Base-by-base conservation (phyloP, 176 grass and related monocot genomes). In the Oryza rufipogon region DNA sequence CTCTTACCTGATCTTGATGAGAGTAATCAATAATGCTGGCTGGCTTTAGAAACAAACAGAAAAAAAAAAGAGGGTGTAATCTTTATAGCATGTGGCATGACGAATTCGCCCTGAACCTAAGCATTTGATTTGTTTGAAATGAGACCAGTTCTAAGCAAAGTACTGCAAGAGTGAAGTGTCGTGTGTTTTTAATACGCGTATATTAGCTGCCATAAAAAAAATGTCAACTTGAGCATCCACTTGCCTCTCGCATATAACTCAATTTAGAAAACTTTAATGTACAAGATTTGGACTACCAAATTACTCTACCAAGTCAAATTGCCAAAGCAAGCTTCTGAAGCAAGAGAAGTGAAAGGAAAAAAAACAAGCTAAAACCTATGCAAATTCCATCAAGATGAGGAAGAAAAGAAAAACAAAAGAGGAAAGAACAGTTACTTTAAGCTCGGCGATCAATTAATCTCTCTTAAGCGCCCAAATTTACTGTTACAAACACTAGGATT, bases 401-500 rank as follows among this genome's bases (percentile, higher is more conserved):
- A 45, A 56, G 0, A 1, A 4, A 11, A 2, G 11, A 44, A 25
- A 32, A 41, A 8, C 2, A 26, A 28, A 3, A 7, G 67, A 7
- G 67, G 22, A 25, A 48, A 60, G 44, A 87, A 66, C 42, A 45
- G 51, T 87, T 38, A 38, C 36, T 38, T 87, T 65, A 2, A 25
- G 56, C 44, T 36, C 33, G 81, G 76, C 79, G 65, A 87, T 84
- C 85, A 87, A 91, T 91, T 91, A 84, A 87, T 80, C 89, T 66
- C 76, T 81, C 36, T 91, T 87, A 87, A 77, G 89, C 54, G 85
- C 89, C 89, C 89, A 51, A 90, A 87, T 87, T 87, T 83, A 83
- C 89, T 72, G 56, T 91, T 91, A 84, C 89, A 91, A 70, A 67
- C 81, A 66, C 76, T 83, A 45, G 33, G 54, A 87, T 87, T 87